Evolutionary conservation across 371 early-diverging fungal species (phyloP).

Genomic region (Quaeritorhiza haematococci): DNA sequence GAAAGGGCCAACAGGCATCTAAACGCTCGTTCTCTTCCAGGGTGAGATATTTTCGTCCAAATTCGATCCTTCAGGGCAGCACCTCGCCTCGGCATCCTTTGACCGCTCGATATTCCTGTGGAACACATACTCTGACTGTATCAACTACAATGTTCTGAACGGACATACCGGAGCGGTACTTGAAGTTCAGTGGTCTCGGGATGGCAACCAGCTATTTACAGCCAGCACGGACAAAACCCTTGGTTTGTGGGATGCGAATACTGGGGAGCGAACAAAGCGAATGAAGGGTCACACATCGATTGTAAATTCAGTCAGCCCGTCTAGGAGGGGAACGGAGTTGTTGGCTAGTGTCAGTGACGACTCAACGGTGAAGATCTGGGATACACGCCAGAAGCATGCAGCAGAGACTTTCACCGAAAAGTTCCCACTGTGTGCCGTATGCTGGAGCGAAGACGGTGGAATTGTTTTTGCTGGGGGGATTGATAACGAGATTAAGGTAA

Average conservation of each 20-base stretch:
- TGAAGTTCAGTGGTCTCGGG: conserved; percentile 87
- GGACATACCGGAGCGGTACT: conserved; percentile 83
- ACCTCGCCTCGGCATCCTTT: conserved; percentile 77
- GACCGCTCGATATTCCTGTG: conserved; percentile 83
- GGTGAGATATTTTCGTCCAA: conserved; percentile 79
- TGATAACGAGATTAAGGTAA: conserved; percentile 79
- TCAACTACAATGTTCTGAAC: conserved; percentile 77
- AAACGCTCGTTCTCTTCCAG: no score
- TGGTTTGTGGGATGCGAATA: conserved; percentile 72
- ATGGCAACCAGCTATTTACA: conserved; percentile 63
- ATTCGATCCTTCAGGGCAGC: conserved; percentile 81
- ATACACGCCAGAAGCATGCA: conserved; percentile 60
- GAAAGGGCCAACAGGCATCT: no score
- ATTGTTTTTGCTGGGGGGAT: conserved; percentile 80
- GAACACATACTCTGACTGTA: conserved; percentile 87
- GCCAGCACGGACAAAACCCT: conserved; percentile 67
- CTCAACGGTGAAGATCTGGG: conserved; percentile 56
- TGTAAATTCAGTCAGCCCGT: conserved; percentile 68
- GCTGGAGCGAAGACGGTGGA: conserved; percentile 74
- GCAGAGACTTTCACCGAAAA: conserved; percentile 63
- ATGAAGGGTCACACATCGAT: conserved; percentile 70
- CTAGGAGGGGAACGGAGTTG: conserved; percentile 60
- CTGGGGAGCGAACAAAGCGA: conserved; percentile 67
- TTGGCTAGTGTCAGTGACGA: conserved; percentile 78
- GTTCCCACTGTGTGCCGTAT: conserved; percentile 75